Evolutionary conservation across 139 green algal genomes (phyloP).

Genomic region (Chlorella vulgaris): DNA sequence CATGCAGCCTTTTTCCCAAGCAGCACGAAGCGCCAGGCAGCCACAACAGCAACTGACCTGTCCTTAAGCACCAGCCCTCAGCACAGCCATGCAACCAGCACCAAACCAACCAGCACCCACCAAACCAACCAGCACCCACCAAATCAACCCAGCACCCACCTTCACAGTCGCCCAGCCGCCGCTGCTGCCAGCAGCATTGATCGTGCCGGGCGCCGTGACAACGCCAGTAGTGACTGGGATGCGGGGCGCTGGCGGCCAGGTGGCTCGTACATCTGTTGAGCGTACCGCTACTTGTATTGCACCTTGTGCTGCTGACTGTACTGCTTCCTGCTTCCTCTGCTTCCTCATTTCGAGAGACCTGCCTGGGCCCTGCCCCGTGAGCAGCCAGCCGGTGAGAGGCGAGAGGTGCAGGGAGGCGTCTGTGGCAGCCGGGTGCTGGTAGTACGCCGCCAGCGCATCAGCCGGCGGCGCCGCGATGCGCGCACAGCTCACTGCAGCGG

Average conservation of each 20-base stretch:
- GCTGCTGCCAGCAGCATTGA: constrained; percentile 1
- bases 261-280: background rate
- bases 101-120: no score
- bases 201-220: background rate
- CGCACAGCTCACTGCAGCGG: background rate
- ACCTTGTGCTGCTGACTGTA: background rate
- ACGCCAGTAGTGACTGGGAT: constrained; percentile 4
- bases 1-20: no score
- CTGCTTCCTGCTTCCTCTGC: no score
- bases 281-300: background rate
- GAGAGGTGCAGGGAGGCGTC: constrained; percentile 25
- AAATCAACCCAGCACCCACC: no score
- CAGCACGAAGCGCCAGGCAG: no score
- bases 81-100: no score
- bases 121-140: no score
- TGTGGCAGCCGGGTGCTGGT: constrained; percentile 5
- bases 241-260: background rate
- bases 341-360: no score
- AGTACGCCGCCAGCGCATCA: constrained; percentile 7
- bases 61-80: background rate
- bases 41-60: no score
- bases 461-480: background rate
- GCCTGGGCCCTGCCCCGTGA: background rate
- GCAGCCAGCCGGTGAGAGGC: background rate
- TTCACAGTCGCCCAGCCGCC: constrained; percentile 1